Percentiles rank a stretch among this genome's conserved stretches.
Conservation (phyloP, 2,329 filamentous ascomycete species). For the Mycosphaerella sp. region DNA sequence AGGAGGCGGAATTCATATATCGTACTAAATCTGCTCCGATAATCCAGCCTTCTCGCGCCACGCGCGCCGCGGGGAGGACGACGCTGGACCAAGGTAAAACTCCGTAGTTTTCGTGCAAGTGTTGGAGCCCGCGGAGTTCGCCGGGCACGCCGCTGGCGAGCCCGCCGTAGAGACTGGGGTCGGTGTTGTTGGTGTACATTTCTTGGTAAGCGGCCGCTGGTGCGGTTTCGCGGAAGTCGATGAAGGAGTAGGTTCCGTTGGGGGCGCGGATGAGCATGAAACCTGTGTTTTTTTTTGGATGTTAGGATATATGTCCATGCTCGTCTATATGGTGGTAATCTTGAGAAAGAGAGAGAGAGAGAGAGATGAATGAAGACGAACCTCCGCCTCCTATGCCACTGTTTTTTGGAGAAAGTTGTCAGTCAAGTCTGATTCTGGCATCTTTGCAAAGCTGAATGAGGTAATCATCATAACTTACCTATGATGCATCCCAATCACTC, state of each 20-base stretch:
- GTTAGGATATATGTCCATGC: too few species aligned
- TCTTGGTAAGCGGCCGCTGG: slow-evolving; percentile 73
- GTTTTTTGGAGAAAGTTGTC: background rate
- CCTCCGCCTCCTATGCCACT: slow-evolving; percentile 80
- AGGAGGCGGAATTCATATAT: slow-evolving; percentile 59
- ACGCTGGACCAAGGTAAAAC: slow-evolving; percentile 49
- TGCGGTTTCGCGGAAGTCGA: slow-evolving; percentile 86
- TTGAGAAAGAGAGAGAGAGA: too few species aligned
- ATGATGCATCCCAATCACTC: slow-evolving; percentile 44
- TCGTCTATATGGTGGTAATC: too few species aligned
- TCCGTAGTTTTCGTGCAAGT: slow-evolving; percentile 68
- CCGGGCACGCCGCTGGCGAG: slow-evolving; percentile 57
- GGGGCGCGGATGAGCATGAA: slow-evolving; percentile 50
- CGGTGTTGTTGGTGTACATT: slow-evolving; percentile 71
- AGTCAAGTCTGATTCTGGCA: too few species aligned
- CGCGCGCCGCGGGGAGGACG: slow-evolving; percentile 63
- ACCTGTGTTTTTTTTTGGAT: too few species aligned
- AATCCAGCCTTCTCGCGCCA: slow-evolving; percentile 67
- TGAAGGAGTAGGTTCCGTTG: slow-evolving; percentile 71
- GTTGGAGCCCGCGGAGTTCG: slow-evolving; percentile 70
- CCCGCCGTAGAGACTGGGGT: slow-evolving; percentile 52
- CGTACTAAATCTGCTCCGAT: slow-evolving; percentile 67
- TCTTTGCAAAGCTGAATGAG: too few species aligned
- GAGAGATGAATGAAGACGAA: too few species aligned
- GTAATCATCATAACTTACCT: too few species aligned